These are phyloP conservation scores for Diplodia seriata DNA, from an alignment of 2,329 filamentous ascomycete genomes.

Conservation along the genomic window DNA sequence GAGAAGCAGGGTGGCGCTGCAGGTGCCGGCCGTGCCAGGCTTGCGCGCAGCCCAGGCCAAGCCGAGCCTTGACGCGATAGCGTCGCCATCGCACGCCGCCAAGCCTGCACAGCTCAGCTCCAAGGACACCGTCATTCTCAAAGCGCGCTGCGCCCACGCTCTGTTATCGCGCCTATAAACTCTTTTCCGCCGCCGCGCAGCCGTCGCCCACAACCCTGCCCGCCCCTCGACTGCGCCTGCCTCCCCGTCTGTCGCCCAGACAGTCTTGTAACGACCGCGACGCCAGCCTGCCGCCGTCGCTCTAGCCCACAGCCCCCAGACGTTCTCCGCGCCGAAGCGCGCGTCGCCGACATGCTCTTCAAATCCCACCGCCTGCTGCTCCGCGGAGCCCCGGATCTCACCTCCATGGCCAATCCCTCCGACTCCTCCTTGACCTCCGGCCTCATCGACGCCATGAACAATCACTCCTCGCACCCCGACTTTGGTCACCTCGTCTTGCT, in stretches of 20 bases:
- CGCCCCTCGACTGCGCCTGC: constrained; percentile 11
- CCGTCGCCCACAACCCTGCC: background rate
- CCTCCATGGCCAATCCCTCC: constrained; percentile 42
- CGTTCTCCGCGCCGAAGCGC: constrained; percentile 48
- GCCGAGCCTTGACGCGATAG: constrained; percentile 13
- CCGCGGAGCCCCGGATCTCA: constrained; percentile 38
- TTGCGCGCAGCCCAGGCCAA: background rate
- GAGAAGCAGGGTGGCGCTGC: constrained; percentile 3
- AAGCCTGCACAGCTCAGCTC: constrained; percentile 21
- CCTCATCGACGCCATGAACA: constrained; percentile 44
- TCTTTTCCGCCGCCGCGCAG: background rate
- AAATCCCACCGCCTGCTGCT: constrained; percentile 21
- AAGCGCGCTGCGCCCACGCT: background rate
- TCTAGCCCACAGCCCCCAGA: constrained; percentile 54
- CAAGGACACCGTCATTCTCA: constrained; percentile 15
- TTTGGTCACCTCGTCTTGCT: constrained; percentile 75
- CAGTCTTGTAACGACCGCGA: constrained; percentile 1
- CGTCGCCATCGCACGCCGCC: constrained; percentile 13
- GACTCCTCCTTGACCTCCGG: constrained; percentile 39
- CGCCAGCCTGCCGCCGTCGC: constrained; percentile 1
- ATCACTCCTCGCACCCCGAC: constrained; percentile 64
- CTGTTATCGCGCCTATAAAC: constrained; percentile 25
- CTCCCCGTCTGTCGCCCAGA: background rate
- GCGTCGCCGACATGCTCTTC: constrained; percentile 37
- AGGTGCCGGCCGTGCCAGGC: background rate